Evolutionary conservation across 768 basidiomycete species (phyloP), one percentile per base, ranked within the genome.

Genomic region (Xerocomellus intermedius): DNA sequence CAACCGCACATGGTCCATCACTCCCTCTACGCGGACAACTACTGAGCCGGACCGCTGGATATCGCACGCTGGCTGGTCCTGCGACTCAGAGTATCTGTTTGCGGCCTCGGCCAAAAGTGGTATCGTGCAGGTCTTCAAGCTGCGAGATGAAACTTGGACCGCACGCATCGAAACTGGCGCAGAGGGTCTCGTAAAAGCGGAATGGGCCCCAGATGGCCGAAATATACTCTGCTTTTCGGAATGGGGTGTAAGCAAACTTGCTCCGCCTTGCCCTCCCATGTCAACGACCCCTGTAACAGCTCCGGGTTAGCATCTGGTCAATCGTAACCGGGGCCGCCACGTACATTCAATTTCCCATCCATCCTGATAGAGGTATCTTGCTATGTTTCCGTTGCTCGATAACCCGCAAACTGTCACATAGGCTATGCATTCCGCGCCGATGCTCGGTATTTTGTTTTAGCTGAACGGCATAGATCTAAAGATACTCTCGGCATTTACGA

Each of bases 401-500:
- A 8, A n/a, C 4, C 48, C 0, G 33, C 41, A 45, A 50, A 56
- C 58, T 24, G 38, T 53, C 35, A 26, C 42, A 38, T 51, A 92
- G 91, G 87, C 36, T 90, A 86, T 69, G 79, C 87, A 24, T 93
- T 92, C 67, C 82, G 89, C 41, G 69, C 82, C 30, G 92, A 95
- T 72, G 87, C 86, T 3, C 84, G 85, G 13, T 94, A 94, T 69
- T 87, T 96, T 62, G 74, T 93, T 22, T 74, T 96, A 6, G 93
- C 89, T 5, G 94, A 97, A 67, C 80, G 91, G 21, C 94, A 96
- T 68, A 88, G 88, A 61, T 94, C 91, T 2, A 94, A 88, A 69
- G 94, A 96, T 64, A 88, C 87, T 0, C 67, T 94, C 0, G 91
- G 92, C 22, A 74, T 97, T 5, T 97, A 98, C 67, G 93, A 96